Evolutionary conservation across 2,329 filamentous ascomycete genomes (phyloP).

Genomic region (Ascochyta pisi): DNA sequence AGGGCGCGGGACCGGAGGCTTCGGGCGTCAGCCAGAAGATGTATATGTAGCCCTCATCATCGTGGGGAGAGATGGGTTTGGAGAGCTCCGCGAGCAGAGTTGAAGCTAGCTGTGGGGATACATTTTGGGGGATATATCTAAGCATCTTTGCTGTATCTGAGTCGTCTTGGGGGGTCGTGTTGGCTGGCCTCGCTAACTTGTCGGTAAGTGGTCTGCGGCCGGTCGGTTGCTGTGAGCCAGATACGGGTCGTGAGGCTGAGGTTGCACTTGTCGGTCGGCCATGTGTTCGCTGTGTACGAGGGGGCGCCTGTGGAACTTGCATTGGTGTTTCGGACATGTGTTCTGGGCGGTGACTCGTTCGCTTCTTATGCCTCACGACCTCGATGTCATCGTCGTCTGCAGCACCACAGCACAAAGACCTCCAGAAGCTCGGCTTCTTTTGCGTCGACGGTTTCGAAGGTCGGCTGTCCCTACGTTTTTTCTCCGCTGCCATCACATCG

Average conservation of each 20-base stretch:
- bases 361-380: conserved; percentile 50
- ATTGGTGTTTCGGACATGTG: conserved; percentile 19
- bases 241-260: not conserved
- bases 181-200: not conserved
- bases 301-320: conserved; percentile 21
- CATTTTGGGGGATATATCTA: conserved; percentile 71
- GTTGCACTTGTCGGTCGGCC: conserved; percentile 3
- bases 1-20: conserved; percentile 60
- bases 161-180: not conserved
- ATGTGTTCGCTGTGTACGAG: conserved; percentile 9
- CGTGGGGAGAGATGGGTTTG: conserved; percentile 74
- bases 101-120: conserved; percentile 73
- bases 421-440: conserved; percentile 50
- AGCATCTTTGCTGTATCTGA: conserved; percentile 57
- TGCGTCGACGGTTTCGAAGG: conserved; percentile 25
- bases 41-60: conserved; percentile 91
- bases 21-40: conserved; percentile 93
- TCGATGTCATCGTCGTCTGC: conserved; percentile 53
- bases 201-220: not conserved
- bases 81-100: conserved; percentile 76
- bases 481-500: conserved; percentile 44
- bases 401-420: conserved; percentile 51
- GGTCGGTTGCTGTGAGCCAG: not conserved
- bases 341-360: conserved; percentile 23
- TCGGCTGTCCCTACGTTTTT: conserved; percentile 28